Conservation (phyloP, 1,284 basidiomycete genomes). For the Sanghuangporus baumii region DNA sequence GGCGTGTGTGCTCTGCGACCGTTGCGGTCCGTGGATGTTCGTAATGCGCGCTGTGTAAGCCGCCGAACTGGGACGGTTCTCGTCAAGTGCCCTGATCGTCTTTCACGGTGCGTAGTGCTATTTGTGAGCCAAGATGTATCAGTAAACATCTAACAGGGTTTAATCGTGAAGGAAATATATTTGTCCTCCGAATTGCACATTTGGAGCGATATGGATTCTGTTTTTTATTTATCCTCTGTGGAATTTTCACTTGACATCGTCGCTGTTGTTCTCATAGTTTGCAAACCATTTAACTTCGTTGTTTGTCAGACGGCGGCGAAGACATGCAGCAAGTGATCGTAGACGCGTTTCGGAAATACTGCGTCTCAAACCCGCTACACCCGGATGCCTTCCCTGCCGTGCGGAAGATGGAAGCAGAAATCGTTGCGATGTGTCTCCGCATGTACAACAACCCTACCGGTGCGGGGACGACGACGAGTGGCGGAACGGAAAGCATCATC, state of each 20-base stretch:
- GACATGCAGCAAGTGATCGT: constrained; percentile 73
- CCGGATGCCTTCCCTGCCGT: constrained; percentile 94
- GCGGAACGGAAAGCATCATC: constrained; percentile 94
- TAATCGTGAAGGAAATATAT: too few species aligned
- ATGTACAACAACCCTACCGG: constrained; percentile 83
- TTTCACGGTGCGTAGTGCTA: too few species aligned
- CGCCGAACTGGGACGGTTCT: too few species aligned
- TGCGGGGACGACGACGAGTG: constrained; percentile 90
- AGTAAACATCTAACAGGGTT: too few species aligned
- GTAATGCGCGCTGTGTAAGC: too few species aligned
- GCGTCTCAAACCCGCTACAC: constrained; percentile 87
- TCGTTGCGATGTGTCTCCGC: constrained; percentile 89
- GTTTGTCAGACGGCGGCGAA: constrained; percentile 67
- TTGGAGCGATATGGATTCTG: not conserved
- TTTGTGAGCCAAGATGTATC: too few species aligned
- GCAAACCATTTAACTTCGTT: not conserved
- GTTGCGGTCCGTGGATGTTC: too few species aligned
- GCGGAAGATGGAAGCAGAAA: constrained; percentile 96
- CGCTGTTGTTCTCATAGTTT: not conserved
- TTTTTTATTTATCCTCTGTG: not conserved
- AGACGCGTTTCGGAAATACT: constrained; percentile 65
- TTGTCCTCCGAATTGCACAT: too few species aligned
- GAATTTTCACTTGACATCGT: not conserved
- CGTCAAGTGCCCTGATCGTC: too few species aligned
- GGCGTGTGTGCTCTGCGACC: too few species aligned